phyloP scores from a whole-genome alignment of 2,329 filamentous ascomycete genomes.

The Lasiodiplodia gonubiensis region DNA sequence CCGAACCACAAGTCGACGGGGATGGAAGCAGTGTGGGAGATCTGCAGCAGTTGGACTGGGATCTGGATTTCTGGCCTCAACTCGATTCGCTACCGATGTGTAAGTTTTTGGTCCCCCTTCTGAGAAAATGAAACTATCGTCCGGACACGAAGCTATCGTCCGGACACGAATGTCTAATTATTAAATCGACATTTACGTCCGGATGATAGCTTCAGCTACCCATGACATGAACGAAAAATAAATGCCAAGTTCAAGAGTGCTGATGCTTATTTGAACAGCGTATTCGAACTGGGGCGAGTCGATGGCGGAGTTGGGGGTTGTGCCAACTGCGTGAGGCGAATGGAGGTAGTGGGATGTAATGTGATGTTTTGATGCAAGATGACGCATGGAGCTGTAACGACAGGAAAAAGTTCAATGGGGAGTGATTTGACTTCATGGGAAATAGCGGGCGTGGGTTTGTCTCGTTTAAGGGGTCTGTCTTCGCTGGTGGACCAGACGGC shows the following conservation, averaged over 20 bases:
- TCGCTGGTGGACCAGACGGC: too few species aligned
- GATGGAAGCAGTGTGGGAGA: constrained; percentile 4
- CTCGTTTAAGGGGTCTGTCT: too few species aligned
- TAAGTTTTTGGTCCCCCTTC: background rate
- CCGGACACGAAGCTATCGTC: too few species aligned
- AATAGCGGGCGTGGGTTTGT: too few species aligned
- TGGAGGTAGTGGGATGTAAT: background rate
- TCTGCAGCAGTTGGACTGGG: constrained; percentile 14
- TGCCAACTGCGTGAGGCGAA: background rate
- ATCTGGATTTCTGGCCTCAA: constrained; percentile 23
- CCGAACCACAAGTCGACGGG: background rate
- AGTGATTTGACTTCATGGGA: too few species aligned
- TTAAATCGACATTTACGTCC: too few species aligned
- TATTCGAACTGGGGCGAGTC: constrained; percentile 14
- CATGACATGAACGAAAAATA: too few species aligned
- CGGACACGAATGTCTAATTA: too few species aligned
- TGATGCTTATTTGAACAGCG: background rate
- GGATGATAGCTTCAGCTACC: too few species aligned
- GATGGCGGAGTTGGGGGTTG: constrained; percentile 14
- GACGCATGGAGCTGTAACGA: too few species aligned
- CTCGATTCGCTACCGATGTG: constrained; percentile 26
- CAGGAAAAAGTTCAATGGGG: too few species aligned
- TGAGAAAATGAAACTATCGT: background rate
- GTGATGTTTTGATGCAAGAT: background rate
- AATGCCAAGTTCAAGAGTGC: background rate